Base-by-base conservation (phyloP, 192 early-diverging fungal species). In the Podila horticola region DNA sequence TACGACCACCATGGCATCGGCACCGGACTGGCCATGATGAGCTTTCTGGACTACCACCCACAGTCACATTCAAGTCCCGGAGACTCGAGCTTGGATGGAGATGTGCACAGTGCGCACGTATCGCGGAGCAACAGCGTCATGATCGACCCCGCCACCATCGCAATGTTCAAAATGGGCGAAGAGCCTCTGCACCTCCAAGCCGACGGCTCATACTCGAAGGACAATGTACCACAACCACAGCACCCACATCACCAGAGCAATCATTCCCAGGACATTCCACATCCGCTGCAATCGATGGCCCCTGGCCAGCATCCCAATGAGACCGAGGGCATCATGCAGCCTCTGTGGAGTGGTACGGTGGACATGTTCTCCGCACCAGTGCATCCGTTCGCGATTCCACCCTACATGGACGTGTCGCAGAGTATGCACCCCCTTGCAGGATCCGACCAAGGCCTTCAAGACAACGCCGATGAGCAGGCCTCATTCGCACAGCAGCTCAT, bases 111-210 rank as follows among this genome's bases (percentile, higher is more conserved):
- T 24, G 41, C 77, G 5, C 77, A 81, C 13, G 70, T 65, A 4
- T 81, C 77, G 22, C 66, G 77, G 62, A 81, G 77, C 26, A 81
- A 81, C 31, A 81, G 77, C 48, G 66, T 69, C 31, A 73, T 81
- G 71, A 31, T 81, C 13, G 77, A 81, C 48, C 66, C 77, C 10
- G 41, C 70, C 3, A 69, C 59, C 20, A 73, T 60, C 71, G 12
- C 66, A 3, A 65, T 73, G 62, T 81, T 81, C 26, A 48, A 67
- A 2, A 41, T 73, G 66, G 67, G 61, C 2, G 77, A 68, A 15
- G 71, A 81, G 1, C 49, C 69, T 0, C 58, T 71, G 26, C 75
- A 57, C 10, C 33, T 72, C 11, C 75, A 79, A 30, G 7, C 67
- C 10, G 74, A 70, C 50, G 50, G 50, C 1, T n/a, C 50, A 9